phyloP scores from a whole-genome alignment of 108 stramenopile species.

The Epithemia pelagica region DNA sequence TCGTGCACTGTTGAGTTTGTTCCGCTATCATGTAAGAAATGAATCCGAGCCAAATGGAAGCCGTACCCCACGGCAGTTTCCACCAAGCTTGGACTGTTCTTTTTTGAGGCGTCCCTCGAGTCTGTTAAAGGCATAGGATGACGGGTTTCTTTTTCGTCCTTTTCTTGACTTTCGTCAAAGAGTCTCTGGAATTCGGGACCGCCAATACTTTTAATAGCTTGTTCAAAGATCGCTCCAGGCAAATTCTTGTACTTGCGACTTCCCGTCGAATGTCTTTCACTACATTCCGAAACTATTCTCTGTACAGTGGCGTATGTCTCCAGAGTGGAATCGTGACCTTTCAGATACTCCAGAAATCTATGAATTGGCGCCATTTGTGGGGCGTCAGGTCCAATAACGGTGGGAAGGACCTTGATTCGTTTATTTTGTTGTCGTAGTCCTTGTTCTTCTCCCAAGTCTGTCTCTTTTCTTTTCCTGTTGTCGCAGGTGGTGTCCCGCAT shows the following conservation, averaged over 20 bases:
- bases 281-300: neutral
- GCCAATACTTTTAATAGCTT: neutral
- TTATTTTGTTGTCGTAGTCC: neutral
- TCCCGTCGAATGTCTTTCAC: neutral
- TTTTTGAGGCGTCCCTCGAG: neutral
- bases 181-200: conserved; percentile 1
- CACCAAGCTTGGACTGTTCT: neutral
- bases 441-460: neutral
- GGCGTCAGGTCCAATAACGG: neutral
- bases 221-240: conserved; percentile 9
- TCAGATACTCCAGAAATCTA: neutral
- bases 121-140: neutral
- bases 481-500: neutral
- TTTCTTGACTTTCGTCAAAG: neutral
- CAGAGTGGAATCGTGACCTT: neutral
- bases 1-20: neutral
- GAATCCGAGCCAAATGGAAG: neutral
- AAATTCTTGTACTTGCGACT: neutral
- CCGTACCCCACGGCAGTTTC: neutral
- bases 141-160: neutral
- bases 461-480: neutral
- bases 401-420: neutral
- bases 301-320: neutral
- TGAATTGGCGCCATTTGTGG: neutral
- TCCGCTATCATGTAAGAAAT: neutral